A percentile compares a stretch with the other conserved stretches of the same genome.
These are phyloP conservation scores for Colletotrichum sp. DNA, from an alignment of 2,329 filamentous ascomycete genomes.

Conservation along the genomic window DNA sequence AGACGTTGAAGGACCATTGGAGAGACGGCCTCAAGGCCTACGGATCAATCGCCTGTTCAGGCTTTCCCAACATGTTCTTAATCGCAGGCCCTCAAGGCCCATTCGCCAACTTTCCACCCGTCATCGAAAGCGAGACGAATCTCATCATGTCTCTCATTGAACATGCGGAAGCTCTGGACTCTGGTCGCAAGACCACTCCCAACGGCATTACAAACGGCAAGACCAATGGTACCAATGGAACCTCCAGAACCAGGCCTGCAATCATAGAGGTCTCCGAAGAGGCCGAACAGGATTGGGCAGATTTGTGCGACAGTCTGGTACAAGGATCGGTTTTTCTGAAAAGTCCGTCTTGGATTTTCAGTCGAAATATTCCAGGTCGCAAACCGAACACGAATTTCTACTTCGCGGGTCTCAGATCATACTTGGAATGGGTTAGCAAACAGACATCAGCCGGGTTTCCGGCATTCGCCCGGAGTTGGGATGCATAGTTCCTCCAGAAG, in stretches of 20 bases:
- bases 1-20: not conserved
- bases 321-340: not conserved
- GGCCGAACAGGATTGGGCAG: not conserved
- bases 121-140: not conserved
- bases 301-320: not conserved
- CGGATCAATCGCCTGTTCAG: not conserved
- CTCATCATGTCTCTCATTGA: not conserved
- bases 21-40: not conserved
- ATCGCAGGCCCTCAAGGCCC: not conserved
- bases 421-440: not conserved
- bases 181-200: rapidly evolving
- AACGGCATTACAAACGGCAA: not conserved
- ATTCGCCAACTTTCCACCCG: not conserved
- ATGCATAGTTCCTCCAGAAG: not conserved
- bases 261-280: not conserved
- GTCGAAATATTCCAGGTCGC: not conserved
- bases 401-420: not conserved
- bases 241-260: not conserved
- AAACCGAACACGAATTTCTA: not conserved
- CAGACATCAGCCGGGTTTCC: not conserved
- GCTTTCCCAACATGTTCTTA: not conserved
- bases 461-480: not conserved
- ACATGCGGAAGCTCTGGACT: not conserved
- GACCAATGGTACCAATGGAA: not conserved
- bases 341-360: not conserved